Base-by-base conservation (phyloP, 306 rosid species). In the Lagenaria siceraria region DNA sequence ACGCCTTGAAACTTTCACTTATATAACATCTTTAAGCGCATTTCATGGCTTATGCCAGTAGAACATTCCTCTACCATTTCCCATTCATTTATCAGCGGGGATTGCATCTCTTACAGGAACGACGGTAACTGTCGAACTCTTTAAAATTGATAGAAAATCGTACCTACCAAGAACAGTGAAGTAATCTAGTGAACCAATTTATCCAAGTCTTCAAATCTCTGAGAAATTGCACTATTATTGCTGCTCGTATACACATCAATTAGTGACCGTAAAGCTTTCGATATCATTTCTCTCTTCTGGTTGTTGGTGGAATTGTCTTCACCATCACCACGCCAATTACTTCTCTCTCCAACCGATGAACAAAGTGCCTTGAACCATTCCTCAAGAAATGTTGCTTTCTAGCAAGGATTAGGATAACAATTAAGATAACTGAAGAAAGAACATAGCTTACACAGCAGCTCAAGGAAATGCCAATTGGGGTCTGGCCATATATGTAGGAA, bases 381-480 rank as follows among this genome's bases (percentile, higher is more conserved):
- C 84, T 92, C 97, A 60, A 92, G 85, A 78, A 95, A 81, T 17
- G 81, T 59, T 18, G 92, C 88, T 92, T 95, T 92, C 99, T 92
- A 36, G 46, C 46, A 58, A 42, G 70, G 51, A 10, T 63, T 78
- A 15, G 35, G 36, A 52, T 53, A 66, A 56, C 42, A 46, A 11
- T 24, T 43, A 22, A 35, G 78, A 33, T 59, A 14, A 60, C 19
- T 63, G 22, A 22, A 65, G 14, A 62, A 46, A 43, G 24, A 27
- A 69, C 55, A 69, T 4, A 10, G 40, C 21, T 71, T 70, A 10
- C 4, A 21, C 54, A 68, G 74, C 33, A 68, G 53, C 33, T 68
- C 33, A 40, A 38, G 29, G 10, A 40, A 36, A 31, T 6, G 52
- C 9, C 53, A 27, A 10, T 24, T 24, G 12, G 10, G 22, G 42